These are phyloP conservation scores for Phytophthora tubulina DNA, from an alignment of 352 stramenopile species.

Conservation along the genomic window DNA sequence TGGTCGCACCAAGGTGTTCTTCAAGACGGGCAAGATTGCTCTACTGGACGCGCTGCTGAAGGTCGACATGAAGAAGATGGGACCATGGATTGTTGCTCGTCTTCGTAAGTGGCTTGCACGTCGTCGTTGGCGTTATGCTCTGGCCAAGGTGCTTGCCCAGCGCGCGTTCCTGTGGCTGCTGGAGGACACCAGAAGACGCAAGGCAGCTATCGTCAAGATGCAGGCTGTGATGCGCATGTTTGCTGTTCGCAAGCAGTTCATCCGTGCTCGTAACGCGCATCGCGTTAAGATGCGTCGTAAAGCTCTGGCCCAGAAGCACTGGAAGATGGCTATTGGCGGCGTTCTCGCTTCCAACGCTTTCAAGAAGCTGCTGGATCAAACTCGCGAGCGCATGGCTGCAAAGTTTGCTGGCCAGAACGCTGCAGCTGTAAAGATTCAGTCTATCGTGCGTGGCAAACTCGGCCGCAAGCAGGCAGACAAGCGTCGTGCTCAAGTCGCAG, in stretches of 20 bases:
- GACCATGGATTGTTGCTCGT: slow-evolving; percentile 85
- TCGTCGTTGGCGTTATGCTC: slow-evolving; percentile 85
- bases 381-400: slow-evolving; percentile 56
- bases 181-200: slow-evolving; percentile 78
- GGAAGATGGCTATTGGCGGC: slow-evolving; percentile 72
- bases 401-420: slow-evolving; percentile 55
- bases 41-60: slow-evolving; percentile 88
- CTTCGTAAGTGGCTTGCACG: slow-evolving; percentile 88
- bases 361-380: slow-evolving; percentile 63
- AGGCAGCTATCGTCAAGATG: slow-evolving; percentile 83
- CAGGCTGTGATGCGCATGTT: slow-evolving; percentile 90
- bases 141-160: slow-evolving; percentile 88
- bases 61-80: slow-evolving; percentile 92
- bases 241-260: slow-evolving; percentile 85
- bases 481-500: slow-evolving; percentile 69
- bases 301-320: slow-evolving; percentile 74
- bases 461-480: slow-evolving; percentile 78
- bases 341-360: slow-evolving; percentile 78
- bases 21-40: slow-evolving; percentile 93
- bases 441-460: slow-evolving; percentile 85
- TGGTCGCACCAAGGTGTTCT: slow-evolving; percentile 92
- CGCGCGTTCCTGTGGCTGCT: slow-evolving; percentile 84
- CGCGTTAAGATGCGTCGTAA: slow-evolving; percentile 76
- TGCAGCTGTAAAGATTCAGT: slow-evolving; percentile 80
- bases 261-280: slow-evolving; percentile 70